A percentile compares a stretch with the other conserved stretches of the same genome.
These are phyloP conservation scores for Aureobasidium lini DNA, from an alignment of 2,329 filamentous ascomycete genomes.

Conservation along the genomic window DNA sequence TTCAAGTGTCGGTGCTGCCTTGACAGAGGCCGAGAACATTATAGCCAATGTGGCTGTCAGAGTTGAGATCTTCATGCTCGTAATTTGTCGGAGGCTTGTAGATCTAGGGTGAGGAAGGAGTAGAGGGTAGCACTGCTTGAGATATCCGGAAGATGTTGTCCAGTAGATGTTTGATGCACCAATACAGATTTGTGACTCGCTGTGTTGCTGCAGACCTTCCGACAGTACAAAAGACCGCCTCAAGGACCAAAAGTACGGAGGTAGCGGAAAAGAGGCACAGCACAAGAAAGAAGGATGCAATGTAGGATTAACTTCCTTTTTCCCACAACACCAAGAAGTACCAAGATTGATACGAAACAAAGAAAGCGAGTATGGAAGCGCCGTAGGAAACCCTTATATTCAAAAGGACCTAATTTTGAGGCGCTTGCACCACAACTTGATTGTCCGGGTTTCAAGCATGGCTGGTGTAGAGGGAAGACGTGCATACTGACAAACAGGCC, in stretches of 20 bases:
- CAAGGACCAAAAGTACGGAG: neutral
- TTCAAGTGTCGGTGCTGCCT: neutral
- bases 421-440: neutral
- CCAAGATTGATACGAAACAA: neutral
- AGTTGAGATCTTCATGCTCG: neutral
- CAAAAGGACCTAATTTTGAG: neutral
- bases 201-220: neutral
- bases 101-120: neutral
- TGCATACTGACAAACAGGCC: constrained; percentile 4
- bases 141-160: neutral
- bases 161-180: neutral
- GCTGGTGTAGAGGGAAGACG: neutral
- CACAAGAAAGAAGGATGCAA: neutral
- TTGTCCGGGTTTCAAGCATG: neutral
- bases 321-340: neutral
- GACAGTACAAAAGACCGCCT: neutral
- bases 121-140: neutral
- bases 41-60: neutral
- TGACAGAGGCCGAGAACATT: neutral
- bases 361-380: neutral
- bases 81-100: neutral
- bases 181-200: too few relatives aligned
- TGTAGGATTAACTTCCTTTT: neutral
- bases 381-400: neutral
- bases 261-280: constrained; percentile 6